Base-by-base conservation (phyloP, 2,329 filamentous ascomycete genomes). In the Sporothrix pallida region DNA sequence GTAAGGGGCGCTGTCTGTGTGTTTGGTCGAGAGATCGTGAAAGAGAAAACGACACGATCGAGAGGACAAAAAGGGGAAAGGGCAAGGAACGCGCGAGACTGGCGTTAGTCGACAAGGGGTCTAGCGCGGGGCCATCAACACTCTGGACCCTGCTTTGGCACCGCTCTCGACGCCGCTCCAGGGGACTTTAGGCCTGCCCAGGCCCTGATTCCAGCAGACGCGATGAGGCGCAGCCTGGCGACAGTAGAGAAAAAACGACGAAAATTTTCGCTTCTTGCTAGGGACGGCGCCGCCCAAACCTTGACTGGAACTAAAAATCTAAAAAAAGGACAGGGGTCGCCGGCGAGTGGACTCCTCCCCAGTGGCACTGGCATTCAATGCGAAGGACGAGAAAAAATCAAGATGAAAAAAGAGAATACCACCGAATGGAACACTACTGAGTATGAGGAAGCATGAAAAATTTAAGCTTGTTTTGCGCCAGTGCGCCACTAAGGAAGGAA, bases 291-390 rank as follows among this genome's bases (percentile, higher is more conserved):
- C 31, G 17, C 4, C 52, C 3, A 54, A 20, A n/a, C 12, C 6
- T 20, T 9, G 8, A 20, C n/a, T 12, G 13, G 23, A 56, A 56
- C 20, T n/a, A 12, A 31, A 67, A 67, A 48, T 50, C 63, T 48
- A 67, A 67, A 67, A 67, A 67, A 50, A 67, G 37, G 63, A 67
- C 63, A 67, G 63, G 63, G 63, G 63, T 56, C 52, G n/a, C 12
- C n/a, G 31, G 26, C 58, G 37, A 44, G 37, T 37, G 31, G 31
- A 26, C 31, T 37, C 31, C 31, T 37, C 31, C 31, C 31, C 7
- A 60, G 56, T 60, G 56, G 56, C 56, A 31, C 60, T 23, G n/a
- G 60, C 37, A 15, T 20, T n/a, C 9, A 67, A 67, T 48, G 12
- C 44, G 17, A 17, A 42, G 23, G 42, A 37, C 7, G 7, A 42